Conservation (phyloP, 2,329 filamentous ascomycete genomes). For the Colletotrichum viniferum region DNA sequence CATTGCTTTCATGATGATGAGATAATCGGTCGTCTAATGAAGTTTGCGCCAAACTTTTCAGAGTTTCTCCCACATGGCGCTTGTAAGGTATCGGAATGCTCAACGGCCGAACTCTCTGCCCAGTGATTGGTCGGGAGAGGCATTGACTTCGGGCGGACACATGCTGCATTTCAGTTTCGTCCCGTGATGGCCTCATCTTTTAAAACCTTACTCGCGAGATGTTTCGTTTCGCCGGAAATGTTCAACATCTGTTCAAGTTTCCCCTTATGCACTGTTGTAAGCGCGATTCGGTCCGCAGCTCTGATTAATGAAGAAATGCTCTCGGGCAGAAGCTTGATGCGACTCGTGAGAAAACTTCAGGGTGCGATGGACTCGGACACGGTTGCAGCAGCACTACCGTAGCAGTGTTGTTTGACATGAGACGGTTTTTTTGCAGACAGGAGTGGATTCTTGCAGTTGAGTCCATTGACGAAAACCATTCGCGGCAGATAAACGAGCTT, state of each 20-base stretch:
- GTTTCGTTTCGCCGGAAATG: not conserved
- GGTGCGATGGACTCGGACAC: not conserved
- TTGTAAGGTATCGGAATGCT: not conserved
- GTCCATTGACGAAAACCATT: not conserved
- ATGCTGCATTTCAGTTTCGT: conserved; percentile 4
- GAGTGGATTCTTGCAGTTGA: not conserved
- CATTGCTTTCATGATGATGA: not conserved
- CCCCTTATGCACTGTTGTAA: not conserved
- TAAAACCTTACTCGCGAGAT: not conserved
- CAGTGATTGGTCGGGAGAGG: not conserved
- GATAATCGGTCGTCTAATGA: not conserved
- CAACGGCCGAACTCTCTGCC: not conserved
- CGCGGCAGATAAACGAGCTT: not conserved
- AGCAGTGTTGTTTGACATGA: not conserved
- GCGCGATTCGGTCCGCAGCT: not conserved
- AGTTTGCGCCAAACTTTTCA: not conserved
- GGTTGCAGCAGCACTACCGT: not conserved
- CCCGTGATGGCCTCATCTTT: not conserved
- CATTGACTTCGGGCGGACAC: not conserved
- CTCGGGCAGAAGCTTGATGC: not conserved
- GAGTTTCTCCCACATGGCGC: not conserved
- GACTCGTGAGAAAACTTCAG: not conserved
- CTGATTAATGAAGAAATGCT: not conserved
- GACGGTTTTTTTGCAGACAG: not conserved
- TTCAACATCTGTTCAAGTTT: not conserved